These are phyloP conservation scores for Stereocaulon alpinum DNA, from an alignment of 495 filamentous ascomycete genomes.

Conservation along the genomic window DNA sequence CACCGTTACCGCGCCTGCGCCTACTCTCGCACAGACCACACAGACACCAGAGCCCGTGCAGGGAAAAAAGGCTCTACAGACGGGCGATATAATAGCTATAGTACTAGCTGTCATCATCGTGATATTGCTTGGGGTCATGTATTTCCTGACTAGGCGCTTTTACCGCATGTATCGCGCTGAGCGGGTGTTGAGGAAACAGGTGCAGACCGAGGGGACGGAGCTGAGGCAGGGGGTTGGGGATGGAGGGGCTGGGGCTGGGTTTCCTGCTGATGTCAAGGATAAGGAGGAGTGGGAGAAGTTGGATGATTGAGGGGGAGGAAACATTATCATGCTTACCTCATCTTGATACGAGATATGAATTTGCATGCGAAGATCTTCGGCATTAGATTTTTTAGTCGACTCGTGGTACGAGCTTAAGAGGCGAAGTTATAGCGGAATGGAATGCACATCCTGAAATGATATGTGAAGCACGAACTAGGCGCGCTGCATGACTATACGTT, in stretches of 20 bases:
- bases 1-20: background rate
- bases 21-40: background rate
- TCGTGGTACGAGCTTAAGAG: no score
- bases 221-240: background rate
- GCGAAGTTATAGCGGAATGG: no score
- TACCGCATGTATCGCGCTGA: constrained; percentile 3
- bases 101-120: background rate
- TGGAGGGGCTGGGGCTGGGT: background rate
- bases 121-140: background rate
- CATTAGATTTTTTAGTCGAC: no score
- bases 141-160: background rate
- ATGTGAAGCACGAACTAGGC: no score
- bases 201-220: constrained; percentile 11
- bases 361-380: no score
- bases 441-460: no score
- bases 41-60: background rate
- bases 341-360: no score
- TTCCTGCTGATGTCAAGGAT: background rate
- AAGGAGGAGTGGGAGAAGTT: background rate
- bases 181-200: constrained; percentile 7
- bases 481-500: no score
- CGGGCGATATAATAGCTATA: background rate
- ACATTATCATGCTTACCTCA: no score
- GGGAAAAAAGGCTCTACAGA: background rate
- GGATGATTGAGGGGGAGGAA: no score